phyloP scores from a whole-genome alignment of 345 rosid genomes.

The Hypericum androsaemum region DNA sequence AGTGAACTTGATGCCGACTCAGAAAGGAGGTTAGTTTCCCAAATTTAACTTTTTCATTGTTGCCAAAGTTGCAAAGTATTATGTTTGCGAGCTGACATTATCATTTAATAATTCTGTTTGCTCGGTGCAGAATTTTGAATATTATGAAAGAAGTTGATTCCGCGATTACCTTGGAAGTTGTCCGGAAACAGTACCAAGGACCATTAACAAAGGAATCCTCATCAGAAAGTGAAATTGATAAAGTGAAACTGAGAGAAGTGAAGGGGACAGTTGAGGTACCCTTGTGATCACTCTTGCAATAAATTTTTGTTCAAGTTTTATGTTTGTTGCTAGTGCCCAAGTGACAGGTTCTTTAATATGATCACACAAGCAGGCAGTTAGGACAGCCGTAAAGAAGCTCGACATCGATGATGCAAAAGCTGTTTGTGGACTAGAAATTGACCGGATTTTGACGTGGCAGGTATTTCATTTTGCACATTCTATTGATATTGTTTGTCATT shows the following conservation, averaged over 20 bases:
- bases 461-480: conserved; percentile 22
- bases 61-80: background rate
- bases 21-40: conserved; percentile 46
- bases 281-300: conserved; percentile 4
- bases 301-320: background rate
- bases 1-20: conserved; percentile 44
- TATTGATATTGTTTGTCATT: background rate
- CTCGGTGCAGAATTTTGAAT: conserved; percentile 41
- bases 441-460: conserved; percentile 83
- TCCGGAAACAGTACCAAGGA: conserved; percentile 34
- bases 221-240: conserved; percentile 40
- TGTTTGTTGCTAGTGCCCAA: background rate
- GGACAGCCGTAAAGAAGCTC: conserved; percentile 60
- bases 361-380: conserved; percentile 49
- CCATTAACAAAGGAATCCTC: conserved; percentile 43
- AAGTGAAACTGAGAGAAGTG: conserved; percentile 66
- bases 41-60: background rate
- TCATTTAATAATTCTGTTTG: conserved; percentile 6
- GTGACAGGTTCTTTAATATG: background rate
- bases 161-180: conserved; percentile 42
- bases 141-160: conserved; percentile 44
- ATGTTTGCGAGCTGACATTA: background rate
- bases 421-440: conserved; percentile 48
- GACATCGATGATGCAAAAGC: conserved; percentile 45
- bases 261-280: conserved; percentile 76